Conservation (phyloP, 2,329 filamentous ascomycete species). For the Beauveria bassiana region DNA sequence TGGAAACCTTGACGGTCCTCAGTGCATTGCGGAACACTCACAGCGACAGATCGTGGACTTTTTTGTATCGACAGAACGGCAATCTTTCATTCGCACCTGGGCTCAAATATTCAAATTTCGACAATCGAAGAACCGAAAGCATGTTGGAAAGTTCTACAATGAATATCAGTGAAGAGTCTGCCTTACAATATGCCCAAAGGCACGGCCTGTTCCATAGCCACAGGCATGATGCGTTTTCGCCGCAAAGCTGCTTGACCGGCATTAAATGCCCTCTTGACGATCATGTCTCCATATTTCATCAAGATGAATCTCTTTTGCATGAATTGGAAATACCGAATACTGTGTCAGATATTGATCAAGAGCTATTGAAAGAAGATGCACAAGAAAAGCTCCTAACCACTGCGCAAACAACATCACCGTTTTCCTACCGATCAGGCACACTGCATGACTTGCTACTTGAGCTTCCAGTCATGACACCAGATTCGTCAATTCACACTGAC, state of each 20-base stretch:
- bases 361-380: not conserved
- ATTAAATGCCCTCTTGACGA: not conserved
- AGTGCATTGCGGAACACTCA: too few species aligned
- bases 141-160: not conserved
- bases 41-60: not conserved
- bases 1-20: not conserved
- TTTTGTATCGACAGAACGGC: not conserved
- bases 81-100: not conserved
- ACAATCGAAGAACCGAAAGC: too few species aligned
- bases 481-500: not conserved
- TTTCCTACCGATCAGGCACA: not conserved
- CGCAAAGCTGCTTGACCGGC: not conserved
- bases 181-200: constrained; percentile 1
- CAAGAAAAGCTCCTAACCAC: not conserved
- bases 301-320: not conserved
- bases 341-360: not conserved
- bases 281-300: too few species aligned
- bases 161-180: not conserved
- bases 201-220: constrained; percentile 4
- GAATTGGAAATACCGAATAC: not conserved
- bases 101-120: not conserved
- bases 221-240: not conserved
- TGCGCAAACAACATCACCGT: not conserved
- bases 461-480: not conserved
- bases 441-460: not conserved